phyloP scores from a whole-genome alignment of 371 early-diverging fungal genomes.

The Mortierella sp. region DNA sequence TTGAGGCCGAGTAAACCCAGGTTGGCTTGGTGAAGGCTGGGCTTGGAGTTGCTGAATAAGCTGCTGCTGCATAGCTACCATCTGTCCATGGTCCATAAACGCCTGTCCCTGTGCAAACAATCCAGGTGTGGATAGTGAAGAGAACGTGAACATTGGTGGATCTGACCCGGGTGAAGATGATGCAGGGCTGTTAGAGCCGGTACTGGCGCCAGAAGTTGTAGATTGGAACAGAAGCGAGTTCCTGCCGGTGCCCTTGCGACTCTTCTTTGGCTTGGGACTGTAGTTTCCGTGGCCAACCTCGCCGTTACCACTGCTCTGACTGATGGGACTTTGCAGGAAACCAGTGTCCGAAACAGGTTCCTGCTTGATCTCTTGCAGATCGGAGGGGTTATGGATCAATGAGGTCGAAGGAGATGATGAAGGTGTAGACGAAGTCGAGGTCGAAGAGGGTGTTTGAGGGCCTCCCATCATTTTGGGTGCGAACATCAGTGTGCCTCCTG shows the following conservation, averaged over 20 bases:
- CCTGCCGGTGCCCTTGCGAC: constrained; percentile 19
- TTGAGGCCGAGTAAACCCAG: neutral
- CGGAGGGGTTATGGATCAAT: constrained; percentile 20
- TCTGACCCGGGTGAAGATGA: neutral
- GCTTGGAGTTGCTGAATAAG: constrained; percentile 8
- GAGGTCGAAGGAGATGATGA: constrained; percentile 30
- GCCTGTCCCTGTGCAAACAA: constrained; percentile 42
- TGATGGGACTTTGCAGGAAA: neutral
- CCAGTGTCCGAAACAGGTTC: constrained; percentile 9
- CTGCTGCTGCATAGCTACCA: constrained; percentile 16
- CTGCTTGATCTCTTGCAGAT: constrained; percentile 21
- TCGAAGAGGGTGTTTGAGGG: constrained; percentile 28
- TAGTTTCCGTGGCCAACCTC: no score
- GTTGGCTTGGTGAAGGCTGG: constrained; percentile 1
- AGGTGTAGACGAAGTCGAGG: constrained; percentile 13
- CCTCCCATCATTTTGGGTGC: constrained; percentile 21
- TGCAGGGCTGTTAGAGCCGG: neutral
- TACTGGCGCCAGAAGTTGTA: neutral
- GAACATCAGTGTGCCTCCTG: constrained; percentile 41
- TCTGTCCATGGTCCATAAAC: constrained; percentile 24
- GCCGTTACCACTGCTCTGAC: no score
- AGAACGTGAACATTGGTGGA: constrained; percentile 29
- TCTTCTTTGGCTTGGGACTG: constrained; percentile 13
- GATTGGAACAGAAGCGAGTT: constrained; percentile 24
- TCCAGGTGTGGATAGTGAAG: constrained; percentile 46